Percentiles rank a stretch among this genome's conserved stretches.
Conservation (phyloP, 2,329 filamentous ascomycete genomes). For the Aspergillus cejpii region DNA sequence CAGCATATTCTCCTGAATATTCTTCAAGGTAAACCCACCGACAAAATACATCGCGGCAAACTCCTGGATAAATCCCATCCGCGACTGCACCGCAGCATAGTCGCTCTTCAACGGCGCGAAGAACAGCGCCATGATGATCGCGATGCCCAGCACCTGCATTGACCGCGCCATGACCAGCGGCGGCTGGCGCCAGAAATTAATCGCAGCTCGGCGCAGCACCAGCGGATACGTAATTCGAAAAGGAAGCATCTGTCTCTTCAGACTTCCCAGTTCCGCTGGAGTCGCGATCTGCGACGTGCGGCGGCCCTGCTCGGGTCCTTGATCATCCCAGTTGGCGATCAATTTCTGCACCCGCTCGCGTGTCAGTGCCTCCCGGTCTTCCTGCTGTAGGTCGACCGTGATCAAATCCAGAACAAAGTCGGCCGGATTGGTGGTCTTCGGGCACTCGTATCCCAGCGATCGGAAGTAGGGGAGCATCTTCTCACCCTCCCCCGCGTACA, state of each 20-base stretch:
- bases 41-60: constrained; percentile 51
- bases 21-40: constrained; percentile 17
- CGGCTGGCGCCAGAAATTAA: constrained; percentile 64
- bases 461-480: constrained; percentile 62
- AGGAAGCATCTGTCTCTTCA: constrained; percentile 57
- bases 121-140: constrained; percentile 59
- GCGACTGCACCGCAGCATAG: constrained; percentile 64
- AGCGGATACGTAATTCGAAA: constrained; percentile 60
- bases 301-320: constrained; percentile 16
- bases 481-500: constrained; percentile 58
- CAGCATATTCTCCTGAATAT: not conserved
- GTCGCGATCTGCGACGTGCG: constrained; percentile 49
- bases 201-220: constrained; percentile 58
- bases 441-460: constrained; percentile 56
- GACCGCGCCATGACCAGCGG: constrained; percentile 57
- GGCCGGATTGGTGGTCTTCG: constrained; percentile 64
- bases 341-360: constrained; percentile 56
- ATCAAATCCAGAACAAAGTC: constrained; percentile 73
- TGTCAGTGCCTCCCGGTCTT: constrained; percentile 55
- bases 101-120: constrained; percentile 65
- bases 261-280: constrained; percentile 64
- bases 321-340: constrained; percentile 52
- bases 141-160: constrained; percentile 61
- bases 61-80: constrained; percentile 67
- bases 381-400: constrained; percentile 65